Percentiles rank a stretch among this genome's conserved stretches.
Conservation (phyloP, 106 monocot species). For the Platanthera zijinensis region DNA sequence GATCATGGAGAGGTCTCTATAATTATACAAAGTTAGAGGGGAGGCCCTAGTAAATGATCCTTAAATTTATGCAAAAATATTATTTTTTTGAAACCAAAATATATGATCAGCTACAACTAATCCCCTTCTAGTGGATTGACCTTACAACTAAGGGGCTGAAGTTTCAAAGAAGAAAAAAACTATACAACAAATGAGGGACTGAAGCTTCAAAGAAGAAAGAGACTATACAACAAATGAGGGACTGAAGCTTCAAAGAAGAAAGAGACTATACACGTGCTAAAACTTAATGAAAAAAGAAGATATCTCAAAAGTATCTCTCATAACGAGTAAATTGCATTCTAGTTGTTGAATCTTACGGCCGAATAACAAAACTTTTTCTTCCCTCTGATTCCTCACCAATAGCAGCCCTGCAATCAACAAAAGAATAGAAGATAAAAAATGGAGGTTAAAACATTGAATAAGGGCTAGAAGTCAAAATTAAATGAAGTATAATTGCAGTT, state of each 20-base stretch:
- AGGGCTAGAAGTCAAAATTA: too few species aligned
- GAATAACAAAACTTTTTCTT: slow-evolving; percentile 81
- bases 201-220: not conserved
- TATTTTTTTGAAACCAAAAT: not conserved
- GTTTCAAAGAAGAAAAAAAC: not conserved
- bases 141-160: not conserved
- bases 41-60: not conserved
- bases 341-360: slow-evolving; percentile 56
- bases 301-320: not conserved
- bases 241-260: not conserved
- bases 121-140: not conserved
- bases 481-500: too few species aligned
- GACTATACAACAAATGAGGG: not conserved
- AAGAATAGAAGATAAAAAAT: not conserved
- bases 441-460: not conserved
- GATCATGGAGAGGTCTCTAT: too few species aligned
- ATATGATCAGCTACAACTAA: not conserved
- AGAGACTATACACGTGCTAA: not conserved
- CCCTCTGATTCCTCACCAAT: slow-evolving; percentile 80
- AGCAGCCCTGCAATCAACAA: slow-evolving; percentile 55
- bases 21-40: too few species aligned
- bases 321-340: not conserved
- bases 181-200: not conserved
- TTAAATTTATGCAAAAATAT: not conserved
- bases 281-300: not conserved